Conservation (phyloP, 176 grass and related monocot species). For the Saccharum spontaneum region DNA sequence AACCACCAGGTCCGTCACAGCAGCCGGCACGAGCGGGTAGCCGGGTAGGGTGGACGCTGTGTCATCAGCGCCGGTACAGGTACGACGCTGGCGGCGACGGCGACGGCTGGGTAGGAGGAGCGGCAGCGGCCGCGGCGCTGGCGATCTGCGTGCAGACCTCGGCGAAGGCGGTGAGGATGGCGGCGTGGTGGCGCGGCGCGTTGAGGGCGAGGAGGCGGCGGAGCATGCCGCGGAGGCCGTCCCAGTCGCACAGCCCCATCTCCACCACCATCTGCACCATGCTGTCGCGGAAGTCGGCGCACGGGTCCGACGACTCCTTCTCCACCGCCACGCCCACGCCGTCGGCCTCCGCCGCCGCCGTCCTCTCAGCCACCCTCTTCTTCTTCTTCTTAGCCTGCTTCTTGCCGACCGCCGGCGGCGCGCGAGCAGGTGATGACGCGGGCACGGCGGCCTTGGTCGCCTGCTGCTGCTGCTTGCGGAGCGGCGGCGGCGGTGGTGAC, state of each 20-base stretch:
- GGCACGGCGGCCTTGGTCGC: not conserved
- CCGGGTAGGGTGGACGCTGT: too few species aligned
- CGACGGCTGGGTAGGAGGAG: not conserved
- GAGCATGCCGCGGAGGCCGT: constrained; percentile 81
- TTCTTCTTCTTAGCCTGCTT: not conserved
- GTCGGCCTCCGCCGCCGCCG: not conserved
- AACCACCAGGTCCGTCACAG: constrained; percentile 30
- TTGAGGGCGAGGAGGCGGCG: constrained; percentile 87
- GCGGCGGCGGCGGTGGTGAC: not conserved
- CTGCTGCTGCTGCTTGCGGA: not conserved
- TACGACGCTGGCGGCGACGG: not conserved
- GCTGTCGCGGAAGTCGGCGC: constrained; percentile 79
- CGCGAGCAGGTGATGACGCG: not conserved
- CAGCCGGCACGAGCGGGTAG: too few species aligned
- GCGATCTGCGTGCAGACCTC: constrained; percentile 74
- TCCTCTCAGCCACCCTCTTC: not conserved
- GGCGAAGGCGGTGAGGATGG: constrained; percentile 91
- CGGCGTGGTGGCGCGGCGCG: constrained; percentile 82
- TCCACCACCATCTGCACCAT: constrained; percentile 96
- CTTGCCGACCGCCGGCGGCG: not conserved
- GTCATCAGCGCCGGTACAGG: not conserved
- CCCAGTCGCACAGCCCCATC: constrained; percentile 88
- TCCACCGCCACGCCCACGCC: constrained; percentile 83
- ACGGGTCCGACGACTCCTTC: constrained; percentile 93
- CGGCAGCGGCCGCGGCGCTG: not conserved